Base-by-base conservation (phyloP, 148 eudicot species). In the Agrostemma githago region DNA sequence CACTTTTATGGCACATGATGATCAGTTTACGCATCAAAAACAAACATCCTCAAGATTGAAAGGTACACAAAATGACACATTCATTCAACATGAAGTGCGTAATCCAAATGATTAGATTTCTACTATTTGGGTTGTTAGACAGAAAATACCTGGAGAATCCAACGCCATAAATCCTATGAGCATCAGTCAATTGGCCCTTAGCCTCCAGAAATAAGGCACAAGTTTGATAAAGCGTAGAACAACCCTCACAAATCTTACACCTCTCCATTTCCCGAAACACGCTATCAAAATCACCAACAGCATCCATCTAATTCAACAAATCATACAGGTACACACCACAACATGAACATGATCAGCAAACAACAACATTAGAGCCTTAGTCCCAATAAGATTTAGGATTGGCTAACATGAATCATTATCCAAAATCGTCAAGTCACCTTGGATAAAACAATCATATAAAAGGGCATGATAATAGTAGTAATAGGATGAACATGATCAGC, bases 71-170 rank as follows among this genome's bases (percentile, higher is more conserved):
- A 44, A 44, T 7, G 8, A 44, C 9, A 6, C 9, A 48, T 48
- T 48, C 53, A 8, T 48, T 3, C 14, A 48, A 48, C 9, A 48
- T 12, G 53, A 48, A 78, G 54, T 4, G 42, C 7, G 70, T 26
- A 26, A 26, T 26, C 34, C 34, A 26, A 26, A 26, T 26, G 34
- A 26, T 0, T 26, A 26, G 34, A 26, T 26, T 26, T 26, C 34
- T 26, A 26, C 34, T 26, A 26, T 26, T 26, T 26, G 43, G n/a
- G 7, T 38, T 6, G 74, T 58, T 43, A 43, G 37, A 69, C 6
- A 21, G 64, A 46, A 72, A 68, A n/a, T 46, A 94, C 99, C 97
- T 95, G 51, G 89, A 86, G 79, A 95, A 87, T 61, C 99, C 99
- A 8, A 84, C 66, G 46, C 83, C 79, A 84, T 92, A 95, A 79